A percentile compares a stretch with the other conserved stretches of the same genome.
Evolutionary conservation across 495 filamentous ascomycete genomes (phyloP).

Genomic region (Collariella sp.): DNA sequence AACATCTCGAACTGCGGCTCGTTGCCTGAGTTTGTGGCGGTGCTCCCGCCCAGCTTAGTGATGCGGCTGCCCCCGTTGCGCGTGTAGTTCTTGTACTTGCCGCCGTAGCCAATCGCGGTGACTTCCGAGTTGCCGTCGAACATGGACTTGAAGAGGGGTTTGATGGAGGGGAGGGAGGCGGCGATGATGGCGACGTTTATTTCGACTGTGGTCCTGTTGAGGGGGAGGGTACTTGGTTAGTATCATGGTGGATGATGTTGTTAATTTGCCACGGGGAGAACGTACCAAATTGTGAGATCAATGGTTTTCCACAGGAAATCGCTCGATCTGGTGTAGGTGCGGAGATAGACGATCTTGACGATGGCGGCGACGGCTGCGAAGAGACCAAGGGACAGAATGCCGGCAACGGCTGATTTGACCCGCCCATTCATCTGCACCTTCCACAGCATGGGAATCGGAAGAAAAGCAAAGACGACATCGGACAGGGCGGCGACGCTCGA

Average conservation of each 20-base stretch:
- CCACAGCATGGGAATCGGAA: conserved; percentile 40
- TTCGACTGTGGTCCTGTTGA: conserved; percentile 13
- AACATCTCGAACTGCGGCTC: conserved; percentile 10
- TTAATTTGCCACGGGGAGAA: not conserved
- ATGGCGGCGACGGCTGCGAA: conserved; percentile 42
- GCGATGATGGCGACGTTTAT: conserved; percentile 17
- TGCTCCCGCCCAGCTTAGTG: not conserved
- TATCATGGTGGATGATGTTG: no score
- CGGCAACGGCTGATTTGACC: conserved; percentile 34
- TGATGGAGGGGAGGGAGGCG: conserved; percentile 13
- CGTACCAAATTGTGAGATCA: conserved; percentile 29
- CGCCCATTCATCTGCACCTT: conserved; percentile 37
- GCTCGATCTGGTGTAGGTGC: conserved; percentile 30
- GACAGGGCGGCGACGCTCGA: conserved; percentile 34
- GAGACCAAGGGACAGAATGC: conserved; percentile 36
- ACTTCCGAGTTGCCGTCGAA: conserved; percentile 8
- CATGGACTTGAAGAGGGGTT: conserved; percentile 16
- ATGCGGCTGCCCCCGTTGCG: not conserved
- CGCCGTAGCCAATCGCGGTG: not conserved
- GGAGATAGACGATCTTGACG: conserved; percentile 37
- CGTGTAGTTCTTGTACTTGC: conserved; percentile 11
- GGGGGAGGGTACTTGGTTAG: not conserved
- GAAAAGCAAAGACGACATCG: conserved; percentile 37
- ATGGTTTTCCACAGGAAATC: conserved; percentile 40
- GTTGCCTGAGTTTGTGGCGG: not conserved